Conservation (phyloP, 352 stramenopile species). For the Pythium utonaiense region DNA sequence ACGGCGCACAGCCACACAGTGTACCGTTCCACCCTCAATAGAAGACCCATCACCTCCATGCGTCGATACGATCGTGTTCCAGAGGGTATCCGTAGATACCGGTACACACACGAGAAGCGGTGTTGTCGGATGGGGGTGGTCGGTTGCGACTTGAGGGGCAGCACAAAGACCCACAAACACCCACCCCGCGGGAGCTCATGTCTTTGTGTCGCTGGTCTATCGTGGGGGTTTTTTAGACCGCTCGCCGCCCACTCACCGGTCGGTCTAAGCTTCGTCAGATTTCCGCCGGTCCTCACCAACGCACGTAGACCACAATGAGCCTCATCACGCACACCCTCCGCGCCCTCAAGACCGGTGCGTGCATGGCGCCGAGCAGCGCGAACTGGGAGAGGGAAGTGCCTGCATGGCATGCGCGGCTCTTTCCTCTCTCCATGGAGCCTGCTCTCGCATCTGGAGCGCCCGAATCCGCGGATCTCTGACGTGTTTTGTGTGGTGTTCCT, state of each 20-base stretch:
- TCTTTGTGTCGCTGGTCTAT: slow-evolving; percentile 29
- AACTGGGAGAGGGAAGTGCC: not conserved
- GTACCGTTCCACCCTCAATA: slow-evolving; percentile 10
- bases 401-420: not conserved
- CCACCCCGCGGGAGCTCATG: slow-evolving; percentile 13
- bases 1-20: slow-evolving; percentile 25
- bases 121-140: slow-evolving; percentile 8
- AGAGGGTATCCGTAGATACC: slow-evolving; percentile 1
- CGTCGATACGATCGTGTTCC: not conserved
- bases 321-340: slow-evolving; percentile 79
- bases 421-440: not conserved
- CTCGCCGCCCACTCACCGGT: slow-evolving; percentile 9
- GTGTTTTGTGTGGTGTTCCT: not conserved
- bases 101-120: not conserved
- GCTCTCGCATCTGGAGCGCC: not conserved
- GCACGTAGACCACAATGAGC: slow-evolving; percentile 50
- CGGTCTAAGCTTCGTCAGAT: slow-evolving; percentile 27
- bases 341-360: slow-evolving; percentile 76
- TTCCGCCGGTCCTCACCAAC: slow-evolving; percentile 32
- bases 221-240: slow-evolving; percentile 10
- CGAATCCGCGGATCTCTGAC: slow-evolving; percentile 9
- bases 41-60: not conserved
- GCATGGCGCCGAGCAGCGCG: not conserved
- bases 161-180: slow-evolving; percentile 1
- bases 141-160: not conserved